Percentiles rank a stretch among this genome's conserved stretches.
These are phyloP conservation scores for Tylopilus sp. DNA, from an alignment of 1,284 basidiomycete genomes.

Conservation along the genomic window DNA sequence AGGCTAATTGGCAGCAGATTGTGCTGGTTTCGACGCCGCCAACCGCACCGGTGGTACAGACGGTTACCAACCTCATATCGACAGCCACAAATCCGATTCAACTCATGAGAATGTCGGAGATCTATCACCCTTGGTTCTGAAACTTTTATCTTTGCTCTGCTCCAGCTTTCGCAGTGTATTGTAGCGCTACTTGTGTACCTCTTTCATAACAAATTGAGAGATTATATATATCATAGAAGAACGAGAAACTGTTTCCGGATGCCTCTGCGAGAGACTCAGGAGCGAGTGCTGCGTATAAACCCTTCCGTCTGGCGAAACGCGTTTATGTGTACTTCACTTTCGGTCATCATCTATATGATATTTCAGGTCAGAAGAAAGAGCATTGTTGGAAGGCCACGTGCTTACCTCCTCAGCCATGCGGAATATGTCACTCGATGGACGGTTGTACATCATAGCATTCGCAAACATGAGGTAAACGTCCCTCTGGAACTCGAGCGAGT, in stretches of 20 bases:
- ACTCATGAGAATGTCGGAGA: conserved; percentile 75
- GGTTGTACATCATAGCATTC: conserved; percentile 94
- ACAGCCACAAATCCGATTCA: conserved; percentile 70
- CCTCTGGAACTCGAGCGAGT: conserved; percentile 80
- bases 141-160: not conserved
- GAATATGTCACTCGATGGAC: conserved; percentile 75
- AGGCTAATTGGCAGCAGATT: conserved; percentile 31
- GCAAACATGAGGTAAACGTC: conserved; percentile 92
- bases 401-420: conserved; percentile 85
- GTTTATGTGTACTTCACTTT: conserved; percentile 73
- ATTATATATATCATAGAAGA: not conserved
- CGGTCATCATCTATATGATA: conserved; percentile 70
- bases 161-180: conserved; percentile 1
- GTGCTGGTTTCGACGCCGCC: conserved; percentile 37
- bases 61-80: conserved; percentile 80
- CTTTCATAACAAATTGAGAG: conserved; percentile 3
- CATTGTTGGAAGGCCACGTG: conserved; percentile 5
- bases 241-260: not conserved
- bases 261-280: conserved; percentile 11
- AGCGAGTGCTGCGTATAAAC: conserved; percentile 46
- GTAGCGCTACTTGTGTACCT: conserved; percentile 3
- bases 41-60: conserved; percentile 66
- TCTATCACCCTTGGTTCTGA: conserved; percentile 82
- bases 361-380: conserved; percentile 1
- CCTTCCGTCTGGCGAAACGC: conserved; percentile 75